Conservation (phyloP, 2,329 filamentous ascomycete species). For the Exophiala phaeomuriformis region DNA sequence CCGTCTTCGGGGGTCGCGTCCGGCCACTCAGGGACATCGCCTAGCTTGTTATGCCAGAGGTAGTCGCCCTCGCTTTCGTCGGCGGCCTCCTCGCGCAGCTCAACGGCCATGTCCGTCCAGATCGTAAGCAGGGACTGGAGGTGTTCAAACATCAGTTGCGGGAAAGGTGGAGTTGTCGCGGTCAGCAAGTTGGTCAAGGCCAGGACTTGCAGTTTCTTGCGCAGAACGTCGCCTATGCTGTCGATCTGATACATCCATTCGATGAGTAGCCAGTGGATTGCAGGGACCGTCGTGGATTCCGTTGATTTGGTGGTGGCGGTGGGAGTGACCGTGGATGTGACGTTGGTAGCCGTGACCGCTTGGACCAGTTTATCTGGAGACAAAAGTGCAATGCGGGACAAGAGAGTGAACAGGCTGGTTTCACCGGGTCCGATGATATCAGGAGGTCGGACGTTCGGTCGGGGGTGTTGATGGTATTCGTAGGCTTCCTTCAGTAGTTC, state of each 20-base stretch:
- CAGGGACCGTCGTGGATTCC: slow-evolving; percentile 20
- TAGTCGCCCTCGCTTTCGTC: slow-evolving; percentile 39
- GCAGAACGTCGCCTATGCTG: slow-evolving; percentile 40
- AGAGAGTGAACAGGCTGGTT: slow-evolving; percentile 75
- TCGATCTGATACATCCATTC: slow-evolving; percentile 47
- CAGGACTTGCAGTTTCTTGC: slow-evolving; percentile 43
- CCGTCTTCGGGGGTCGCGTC: slow-evolving; percentile 37
- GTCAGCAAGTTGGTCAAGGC: slow-evolving; percentile 41
- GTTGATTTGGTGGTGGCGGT: slow-evolving; percentile 17
- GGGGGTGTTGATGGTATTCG: slow-evolving; percentile 72
- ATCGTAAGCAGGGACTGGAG: slow-evolving; percentile 42
- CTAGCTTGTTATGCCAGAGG: slow-evolving; percentile 32
- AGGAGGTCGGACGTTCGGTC: slow-evolving; percentile 64
- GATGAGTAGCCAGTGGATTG: slow-evolving; percentile 38
- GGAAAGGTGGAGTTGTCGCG: slow-evolving; percentile 32
- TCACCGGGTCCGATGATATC: slow-evolving; percentile 68
- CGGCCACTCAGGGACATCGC: slow-evolving; percentile 30
- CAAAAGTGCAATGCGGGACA: slow-evolving; percentile 69
- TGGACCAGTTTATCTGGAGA: slow-evolving; percentile 62
- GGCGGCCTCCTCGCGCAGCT: slow-evolving; percentile 37
- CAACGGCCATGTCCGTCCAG: slow-evolving; percentile 42
- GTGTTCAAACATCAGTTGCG: slow-evolving; percentile 37
- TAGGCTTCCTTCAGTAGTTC: slow-evolving; percentile 59
- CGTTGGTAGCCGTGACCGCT: slow-evolving; percentile 37
- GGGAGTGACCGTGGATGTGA: slow-evolving; percentile 4